Base-by-base conservation (phyloP, 176 grass and related monocot species). In the Miscanthus lutarioriparius region DNA sequence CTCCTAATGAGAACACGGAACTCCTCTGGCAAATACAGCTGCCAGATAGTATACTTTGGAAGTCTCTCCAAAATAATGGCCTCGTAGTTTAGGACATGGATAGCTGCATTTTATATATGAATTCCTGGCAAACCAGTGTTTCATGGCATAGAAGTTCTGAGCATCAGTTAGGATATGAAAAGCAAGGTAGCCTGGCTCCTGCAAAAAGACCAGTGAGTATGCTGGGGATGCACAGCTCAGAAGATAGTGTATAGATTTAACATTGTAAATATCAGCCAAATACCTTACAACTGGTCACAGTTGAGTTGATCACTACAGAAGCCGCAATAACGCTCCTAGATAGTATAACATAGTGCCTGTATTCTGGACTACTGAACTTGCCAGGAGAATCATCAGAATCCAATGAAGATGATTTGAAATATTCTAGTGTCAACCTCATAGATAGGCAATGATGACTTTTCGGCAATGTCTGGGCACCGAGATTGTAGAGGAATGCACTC, bases 371-470 rank as follows among this genome's bases (percentile, higher is more conserved):
- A 27, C 81, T 85, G 67, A 92, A 86, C 67, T 94, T 92, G 69
- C 59, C n/a, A 86, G 36, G 74, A 63, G 67, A 89, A 70, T 76
- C 63, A 76, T 88, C 81, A 64, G 83, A 82, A 89, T 90, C 81
- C 51, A 41, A 32, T 44, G 89, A 87, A 70, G 70, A 69, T 70
- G 86, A 86, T 86, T 87, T 98, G 48, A 95, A 94, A 86, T 85
- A 93, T 75, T 98, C 96, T 64, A 98, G 79, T 73, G 96, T 98
- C 85, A 98, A 85, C 70, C 96, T 93, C 93, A 98, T 94, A 73
- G 75, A 92, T 43, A 95, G 84, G 72, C 96, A 98, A 70, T 98
- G 93, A 70, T 93, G 87, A 80, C 89, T 95, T 88, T 98, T 98
- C 23, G 89, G 91, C 83, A 98, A 89, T 30, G 93, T 96, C 62